Conservation (phyloP, 2,329 filamentous ascomycete genomes). For the Aspergillus ochraceoroseus region DNA sequence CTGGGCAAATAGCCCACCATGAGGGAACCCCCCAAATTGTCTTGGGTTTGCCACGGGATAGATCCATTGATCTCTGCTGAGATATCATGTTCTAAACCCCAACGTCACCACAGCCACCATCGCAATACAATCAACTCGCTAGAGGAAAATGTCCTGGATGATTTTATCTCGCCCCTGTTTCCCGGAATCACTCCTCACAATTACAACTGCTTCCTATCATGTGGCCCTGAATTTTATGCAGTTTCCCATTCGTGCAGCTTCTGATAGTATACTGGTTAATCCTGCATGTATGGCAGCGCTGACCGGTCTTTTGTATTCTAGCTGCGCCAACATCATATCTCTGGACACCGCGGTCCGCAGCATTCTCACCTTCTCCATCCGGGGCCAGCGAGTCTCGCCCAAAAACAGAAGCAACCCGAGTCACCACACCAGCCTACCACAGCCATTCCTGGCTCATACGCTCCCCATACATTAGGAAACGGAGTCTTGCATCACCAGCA, state of each 20-base stretch:
- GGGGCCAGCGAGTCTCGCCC: constrained; percentile 26
- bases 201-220: not conserved
- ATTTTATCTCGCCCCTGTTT: not conserved
- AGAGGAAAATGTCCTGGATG: not conserved
- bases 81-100: too few relatives aligned
- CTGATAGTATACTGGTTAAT: not conserved
- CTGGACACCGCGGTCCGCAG: constrained; percentile 30
- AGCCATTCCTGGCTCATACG: constrained; percentile 32
- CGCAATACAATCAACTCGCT: too few relatives aligned
- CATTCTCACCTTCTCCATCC: constrained; percentile 32
- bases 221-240: constrained; percentile 4
- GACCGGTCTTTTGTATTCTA: constrained; percentile 15
- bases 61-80: too few relatives aligned
- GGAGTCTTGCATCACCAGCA: constrained; percentile 50
- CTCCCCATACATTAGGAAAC: constrained; percentile 31
- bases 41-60: not conserved
- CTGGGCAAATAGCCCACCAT: not conserved
- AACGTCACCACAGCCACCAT: too few relatives aligned
- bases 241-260: constrained; percentile 2
- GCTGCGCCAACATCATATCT: constrained; percentile 29
- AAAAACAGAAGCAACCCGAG: constrained; percentile 46
- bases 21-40: constrained; percentile 1
- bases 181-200: not conserved
- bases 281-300: constrained; percentile 9
- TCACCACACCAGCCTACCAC: constrained; percentile 58